Percentiles rank a stretch among this genome's conserved stretches.
These are phyloP conservation scores for Petunia hybrid DNA, from an alignment of 305 asterid genomes.

Conservation along the genomic window DNA sequence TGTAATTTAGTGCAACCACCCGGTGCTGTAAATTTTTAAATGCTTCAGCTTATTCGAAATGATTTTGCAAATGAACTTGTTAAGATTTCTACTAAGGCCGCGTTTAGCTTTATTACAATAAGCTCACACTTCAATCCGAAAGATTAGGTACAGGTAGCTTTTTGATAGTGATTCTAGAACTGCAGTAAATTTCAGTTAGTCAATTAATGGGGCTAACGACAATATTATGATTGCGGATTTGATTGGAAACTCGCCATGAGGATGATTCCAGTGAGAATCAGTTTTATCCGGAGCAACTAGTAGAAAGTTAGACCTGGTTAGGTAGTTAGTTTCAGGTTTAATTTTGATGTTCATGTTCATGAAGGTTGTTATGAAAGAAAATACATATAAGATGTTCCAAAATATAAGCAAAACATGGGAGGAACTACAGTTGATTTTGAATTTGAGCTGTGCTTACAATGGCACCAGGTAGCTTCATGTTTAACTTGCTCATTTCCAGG, in stretches of 20 bases:
- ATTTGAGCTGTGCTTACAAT: not conserved
- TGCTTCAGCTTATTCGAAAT: not conserved
- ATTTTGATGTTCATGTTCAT: constrained; percentile 3
- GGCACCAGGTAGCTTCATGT: constrained; percentile 9
- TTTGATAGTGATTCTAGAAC: not conserved
- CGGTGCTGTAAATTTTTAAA: not conserved
- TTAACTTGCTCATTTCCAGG: not conserved
- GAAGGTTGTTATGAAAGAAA: not conserved
- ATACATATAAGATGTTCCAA: not conserved
- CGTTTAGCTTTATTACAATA: not conserved
- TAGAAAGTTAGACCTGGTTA: constrained; percentile 6
- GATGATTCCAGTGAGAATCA: not conserved
- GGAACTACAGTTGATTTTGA: not conserved
- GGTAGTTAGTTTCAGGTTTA: not conserved
- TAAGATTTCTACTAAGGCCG: not conserved
- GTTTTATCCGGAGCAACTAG: constrained; percentile 18
- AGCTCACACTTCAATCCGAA: not conserved
- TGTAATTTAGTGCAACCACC: too few species aligned
- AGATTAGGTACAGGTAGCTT: not conserved
- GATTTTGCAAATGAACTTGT: not conserved
- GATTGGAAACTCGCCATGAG: not conserved
- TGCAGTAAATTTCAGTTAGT: not conserved
- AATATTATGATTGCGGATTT: constrained; percentile 13
- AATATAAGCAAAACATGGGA: not conserved
- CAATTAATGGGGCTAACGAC: not conserved